Evolutionary conservation across 208 protist genomes (phyloP).

Genomic region (Trypanosoma caninum): DNA sequence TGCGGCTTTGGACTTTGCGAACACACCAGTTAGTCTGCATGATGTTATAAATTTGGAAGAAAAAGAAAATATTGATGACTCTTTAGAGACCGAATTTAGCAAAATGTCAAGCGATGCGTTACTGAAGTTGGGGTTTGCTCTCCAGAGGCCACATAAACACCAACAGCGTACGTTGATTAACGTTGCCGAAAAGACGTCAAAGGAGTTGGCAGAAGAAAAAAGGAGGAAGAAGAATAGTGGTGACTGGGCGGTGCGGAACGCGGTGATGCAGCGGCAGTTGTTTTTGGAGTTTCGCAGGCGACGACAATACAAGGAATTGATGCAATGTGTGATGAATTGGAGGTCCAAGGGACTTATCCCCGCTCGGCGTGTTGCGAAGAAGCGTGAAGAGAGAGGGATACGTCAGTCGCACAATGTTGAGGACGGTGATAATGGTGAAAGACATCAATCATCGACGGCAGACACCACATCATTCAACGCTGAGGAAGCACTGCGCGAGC

Average conservation of each 20-base stretch:
- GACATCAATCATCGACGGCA: background rate
- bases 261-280: slow-evolving; percentile 13
- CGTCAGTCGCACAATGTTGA: background rate
- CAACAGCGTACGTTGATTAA: background rate
- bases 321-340: slow-evolving; percentile 79
- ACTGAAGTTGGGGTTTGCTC: slow-evolving; percentile 27
- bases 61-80: background rate
- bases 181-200: slow-evolving; percentile 11
- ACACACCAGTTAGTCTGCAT: background rate
- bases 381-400: background rate
- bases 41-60: background rate
- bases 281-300: slow-evolving; percentile 25
- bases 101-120: slow-evolving; percentile 26
- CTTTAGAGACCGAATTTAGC: slow-evolving; percentile 3
- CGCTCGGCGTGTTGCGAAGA: background rate
- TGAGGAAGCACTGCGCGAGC: slow-evolving; percentile 23
- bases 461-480: slow-evolving; percentile 31
- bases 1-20: background rate
- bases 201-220: slow-evolving; percentile 27
- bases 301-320: slow-evolving; percentile 13
- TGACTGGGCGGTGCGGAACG: background rate
- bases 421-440: background rate
- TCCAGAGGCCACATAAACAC: slow-evolving; percentile 9
- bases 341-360: slow-evolving; percentile 34
- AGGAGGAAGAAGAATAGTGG: background rate